Evolutionary conservation across 495 filamentous ascomycete species (phyloP), one percentile per base, ranked within the genome.

Genomic region (Filosporella fistucella): DNA sequence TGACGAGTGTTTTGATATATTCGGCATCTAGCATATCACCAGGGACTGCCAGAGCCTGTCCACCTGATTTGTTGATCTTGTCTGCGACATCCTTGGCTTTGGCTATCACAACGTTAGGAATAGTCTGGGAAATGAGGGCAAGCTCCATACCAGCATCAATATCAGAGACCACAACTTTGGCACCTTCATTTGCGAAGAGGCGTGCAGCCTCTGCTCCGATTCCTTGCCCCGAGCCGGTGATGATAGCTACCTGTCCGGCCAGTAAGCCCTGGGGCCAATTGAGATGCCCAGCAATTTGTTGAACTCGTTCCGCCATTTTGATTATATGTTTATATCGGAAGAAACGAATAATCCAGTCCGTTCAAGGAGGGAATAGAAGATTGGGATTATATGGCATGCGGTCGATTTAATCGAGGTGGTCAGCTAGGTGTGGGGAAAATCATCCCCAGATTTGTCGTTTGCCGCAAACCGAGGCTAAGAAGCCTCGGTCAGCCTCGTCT

Each of bases 201-300:
- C 82, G 67, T 12, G 89, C 88, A 25, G 84, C 72, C 67, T 91
- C 89, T 23, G 89, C 89, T 22, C 88, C 89, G 61, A 94, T 94
- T 55, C 89, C 89, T 66, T 95, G 88, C n/a, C 84, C 89, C 13
- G 80, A 78, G 38, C 89, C 89, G 26, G 89, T 95, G 58, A 94
- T 82, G 63, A 95, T 91, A 58, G 87, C 88, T n/a, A 83, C 78
- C 66, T 93, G 86, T 44, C 82, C 81, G 30, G 75, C 76, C 12
- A 93, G 79, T 51, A 93, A 70, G 42, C 88, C 89, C 56, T 77
- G 72, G 12, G 87, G 86, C 71, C 79, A 91, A 70, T 85, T 88
- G 52, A 91, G 78, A 62, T 91, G 88, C 44, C 74, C 72, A 51
- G 82, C 76, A 45, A 91, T 75, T 61, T 91, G 87, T 43, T 66